Evolutionary conservation across 176 grass and related monocot genomes (phyloP).

Genomic region (Dendrocalamus sinicus): DNA sequence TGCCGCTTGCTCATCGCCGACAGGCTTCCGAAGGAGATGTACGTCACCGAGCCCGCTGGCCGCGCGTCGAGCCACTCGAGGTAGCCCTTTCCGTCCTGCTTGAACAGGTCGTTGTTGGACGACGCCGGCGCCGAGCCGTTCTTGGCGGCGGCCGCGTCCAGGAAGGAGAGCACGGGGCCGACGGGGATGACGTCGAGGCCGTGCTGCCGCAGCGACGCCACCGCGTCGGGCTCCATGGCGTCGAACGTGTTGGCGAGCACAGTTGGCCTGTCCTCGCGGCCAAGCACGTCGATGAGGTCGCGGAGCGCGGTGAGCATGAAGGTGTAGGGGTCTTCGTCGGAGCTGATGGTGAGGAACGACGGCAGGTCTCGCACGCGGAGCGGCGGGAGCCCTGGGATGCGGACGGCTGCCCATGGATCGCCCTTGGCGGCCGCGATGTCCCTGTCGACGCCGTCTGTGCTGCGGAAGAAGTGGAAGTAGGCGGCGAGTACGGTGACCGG

Average conservation of each 20-base stretch:
- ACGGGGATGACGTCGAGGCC: slow-evolving; percentile 52
- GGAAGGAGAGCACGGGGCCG: slow-evolving; percentile 65
- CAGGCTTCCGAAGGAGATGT: slow-evolving; percentile 87
- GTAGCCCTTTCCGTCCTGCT: slow-evolving; percentile 44
- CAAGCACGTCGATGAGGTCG: slow-evolving; percentile 38
- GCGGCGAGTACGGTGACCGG: slow-evolving; percentile 57
- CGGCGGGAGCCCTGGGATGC: slow-evolving; percentile 51
- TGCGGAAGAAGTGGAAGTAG: slow-evolving; percentile 64
- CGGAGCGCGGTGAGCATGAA: slow-evolving; percentile 27
- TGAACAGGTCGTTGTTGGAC: slow-evolving; percentile 56
- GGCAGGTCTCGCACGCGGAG: slow-evolving; percentile 64
- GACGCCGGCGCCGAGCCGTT: background rate
- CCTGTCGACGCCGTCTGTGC: slow-evolving; percentile 42
- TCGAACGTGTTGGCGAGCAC: slow-evolving; percentile 78
- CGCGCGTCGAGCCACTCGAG: slow-evolving; percentile 67
- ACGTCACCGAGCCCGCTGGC: slow-evolving; percentile 56
- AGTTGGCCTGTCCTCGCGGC: slow-evolving; percentile 23
- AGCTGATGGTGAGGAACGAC: slow-evolving; percentile 45
- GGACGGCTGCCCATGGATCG: slow-evolving; percentile 40
- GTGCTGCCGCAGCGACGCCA: slow-evolving; percentile 37
- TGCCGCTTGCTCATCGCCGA: slow-evolving; percentile 56
- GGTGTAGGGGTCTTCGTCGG: slow-evolving; percentile 43
- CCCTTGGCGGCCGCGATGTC: slow-evolving; percentile 20
- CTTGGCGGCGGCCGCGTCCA: background rate
- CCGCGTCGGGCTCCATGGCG: slow-evolving; percentile 51